These are phyloP conservation scores for Tillandsia leiboldiana DNA, from an alignment of 176 grass and related monocot species.

Conservation along the genomic window DNA sequence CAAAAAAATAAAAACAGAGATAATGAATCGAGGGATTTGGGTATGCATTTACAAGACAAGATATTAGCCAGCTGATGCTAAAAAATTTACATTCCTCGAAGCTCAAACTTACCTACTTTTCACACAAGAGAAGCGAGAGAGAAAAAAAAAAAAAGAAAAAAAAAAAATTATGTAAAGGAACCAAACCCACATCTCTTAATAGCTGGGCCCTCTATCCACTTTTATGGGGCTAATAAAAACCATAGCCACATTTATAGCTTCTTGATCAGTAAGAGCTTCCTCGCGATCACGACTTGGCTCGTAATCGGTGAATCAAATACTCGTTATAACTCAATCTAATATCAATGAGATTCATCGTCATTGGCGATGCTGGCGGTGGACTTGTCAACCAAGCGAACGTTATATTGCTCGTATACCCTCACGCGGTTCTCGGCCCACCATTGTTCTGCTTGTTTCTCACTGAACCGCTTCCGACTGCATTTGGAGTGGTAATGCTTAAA, in stretches of 20 bases:
- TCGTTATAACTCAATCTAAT: constrained; percentile 30
- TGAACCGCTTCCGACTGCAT: constrained; percentile 92
- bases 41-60: constrained; percentile 71
- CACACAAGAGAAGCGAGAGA: constrained; percentile 11
- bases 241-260: constrained; percentile 44
- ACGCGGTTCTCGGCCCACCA: constrained; percentile 96
- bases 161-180: constrained; percentile 28
- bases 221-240: constrained; percentile 43
- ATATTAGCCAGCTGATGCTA: constrained; percentile 52
- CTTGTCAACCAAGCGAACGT: constrained; percentile 75
- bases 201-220: constrained; percentile 20
- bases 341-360: constrained; percentile 40
- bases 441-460: constrained; percentile 82
- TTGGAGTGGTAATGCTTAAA: constrained; percentile 4
- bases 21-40: constrained; percentile 23
- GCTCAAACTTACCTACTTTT: constrained; percentile 43
- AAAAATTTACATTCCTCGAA: constrained; percentile 74
- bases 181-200: constrained; percentile 11
- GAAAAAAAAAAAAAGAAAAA: background rate
- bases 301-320: constrained; percentile 27
- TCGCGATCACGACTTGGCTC: constrained; percentile 17
- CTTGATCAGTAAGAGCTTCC: constrained; percentile 28
- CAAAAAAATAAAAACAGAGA: background rate
- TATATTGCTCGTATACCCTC: constrained; percentile 85
- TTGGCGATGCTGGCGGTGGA: constrained; percentile 40